Evolutionary conservation across 2,329 filamentous ascomycete genomes (phyloP).

Genomic region (Colletotrichum sp.): DNA sequence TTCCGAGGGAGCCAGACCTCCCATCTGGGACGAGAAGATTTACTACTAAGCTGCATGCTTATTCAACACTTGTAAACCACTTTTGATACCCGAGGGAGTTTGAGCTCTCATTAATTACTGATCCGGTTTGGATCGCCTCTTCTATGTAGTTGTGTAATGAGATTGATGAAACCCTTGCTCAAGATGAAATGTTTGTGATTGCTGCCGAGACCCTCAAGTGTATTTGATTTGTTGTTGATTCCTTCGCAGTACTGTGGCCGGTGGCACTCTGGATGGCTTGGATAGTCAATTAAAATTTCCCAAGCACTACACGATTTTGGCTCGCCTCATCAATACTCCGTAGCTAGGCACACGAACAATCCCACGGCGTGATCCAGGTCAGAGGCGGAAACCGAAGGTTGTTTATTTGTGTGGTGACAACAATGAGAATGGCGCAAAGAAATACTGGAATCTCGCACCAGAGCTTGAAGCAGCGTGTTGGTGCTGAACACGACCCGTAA

Average conservation of each 20-base stretch:
- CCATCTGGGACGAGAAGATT: conserved; percentile 50
- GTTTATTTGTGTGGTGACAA: neutral
- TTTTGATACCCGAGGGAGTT: conserved; percentile 18
- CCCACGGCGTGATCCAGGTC: neutral
- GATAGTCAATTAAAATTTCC: accelerated
- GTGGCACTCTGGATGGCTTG: accelerated
- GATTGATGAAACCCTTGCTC: neutral
- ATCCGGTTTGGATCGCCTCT: neutral
- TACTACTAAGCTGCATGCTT: conserved; percentile 38
- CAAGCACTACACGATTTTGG: neutral
- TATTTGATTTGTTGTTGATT: neutral
- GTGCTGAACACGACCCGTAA: neutral
- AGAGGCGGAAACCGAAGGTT: neutral
- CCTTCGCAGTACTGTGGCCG: neutral
- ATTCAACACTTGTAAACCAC: neutral
- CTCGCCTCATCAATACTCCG: neutral
- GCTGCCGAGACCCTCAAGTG: accelerated
- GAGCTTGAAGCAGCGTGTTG: neutral
- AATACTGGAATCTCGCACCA: neutral
- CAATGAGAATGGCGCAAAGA: neutral
- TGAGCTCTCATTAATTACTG: conserved; percentile 9
- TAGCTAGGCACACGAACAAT: neutral
- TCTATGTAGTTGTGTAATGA: conserved; percentile 5
- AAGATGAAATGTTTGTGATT: accelerated
- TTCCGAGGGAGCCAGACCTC: conserved; percentile 43